Evolutionary conservation across 2,329 filamentous ascomycete genomes (phyloP).

Genomic region (Colletotrichum sp.): DNA sequence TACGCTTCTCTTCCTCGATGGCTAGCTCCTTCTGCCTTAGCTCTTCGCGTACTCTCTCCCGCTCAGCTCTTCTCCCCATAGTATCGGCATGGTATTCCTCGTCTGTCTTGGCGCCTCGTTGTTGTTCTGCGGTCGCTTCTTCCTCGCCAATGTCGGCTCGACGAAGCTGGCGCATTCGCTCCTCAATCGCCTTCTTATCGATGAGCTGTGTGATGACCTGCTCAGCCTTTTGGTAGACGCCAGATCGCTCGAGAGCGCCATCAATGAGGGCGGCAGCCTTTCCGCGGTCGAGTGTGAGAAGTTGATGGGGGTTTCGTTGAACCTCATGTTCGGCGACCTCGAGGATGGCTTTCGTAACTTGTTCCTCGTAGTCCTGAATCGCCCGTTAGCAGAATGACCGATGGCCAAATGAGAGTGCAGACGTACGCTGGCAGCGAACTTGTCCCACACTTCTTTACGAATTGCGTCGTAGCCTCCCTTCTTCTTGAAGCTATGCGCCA

Average conservation of each 20-base stretch:
- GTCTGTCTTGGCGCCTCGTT: constrained; percentile 73
- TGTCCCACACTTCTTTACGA: constrained; percentile 77
- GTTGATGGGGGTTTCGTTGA: constrained; percentile 72
- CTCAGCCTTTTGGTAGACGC: constrained; percentile 76
- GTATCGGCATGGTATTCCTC: constrained; percentile 75
- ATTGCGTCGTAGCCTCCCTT: constrained; percentile 83
- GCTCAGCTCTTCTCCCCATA: constrained; percentile 61
- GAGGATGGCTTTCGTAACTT: constrained; percentile 70
- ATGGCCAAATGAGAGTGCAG: not conserved
- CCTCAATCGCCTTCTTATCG: constrained; percentile 70
- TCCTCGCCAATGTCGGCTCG: constrained; percentile 72
- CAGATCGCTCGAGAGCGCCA: constrained; percentile 77
- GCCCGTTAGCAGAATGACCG: not conserved
- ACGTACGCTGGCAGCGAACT: constrained; percentile 72
- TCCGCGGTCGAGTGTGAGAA: constrained; percentile 74
- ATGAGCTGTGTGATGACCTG: constrained; percentile 68
- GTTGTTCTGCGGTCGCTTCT: constrained; percentile 67
- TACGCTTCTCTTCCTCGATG: constrained; percentile 65
- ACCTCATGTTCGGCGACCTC: constrained; percentile 76
- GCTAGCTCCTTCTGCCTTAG: constrained; percentile 63
- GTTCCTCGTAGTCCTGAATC: constrained; percentile 69
- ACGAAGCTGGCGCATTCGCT: constrained; percentile 71
- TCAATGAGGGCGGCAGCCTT: constrained; percentile 80
- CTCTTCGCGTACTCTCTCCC: constrained; percentile 66
- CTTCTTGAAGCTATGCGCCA: constrained; percentile 85